phyloP scores from a whole-genome alignment of 1,284 basidiomycete genomes.

The Puccinia hordei region DNA sequence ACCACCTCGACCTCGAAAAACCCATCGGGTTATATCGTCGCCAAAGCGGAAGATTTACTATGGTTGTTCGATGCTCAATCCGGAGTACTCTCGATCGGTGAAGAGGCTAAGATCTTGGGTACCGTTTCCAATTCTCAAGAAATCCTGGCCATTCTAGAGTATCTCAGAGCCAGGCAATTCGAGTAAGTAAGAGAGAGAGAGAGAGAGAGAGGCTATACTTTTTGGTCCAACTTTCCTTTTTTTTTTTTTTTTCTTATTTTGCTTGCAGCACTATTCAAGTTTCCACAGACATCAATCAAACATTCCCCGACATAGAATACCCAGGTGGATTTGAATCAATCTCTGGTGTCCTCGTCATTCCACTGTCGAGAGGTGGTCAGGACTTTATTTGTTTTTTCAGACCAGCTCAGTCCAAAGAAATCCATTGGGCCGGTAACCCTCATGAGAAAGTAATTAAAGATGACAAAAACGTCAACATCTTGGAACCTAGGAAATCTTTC shows the following conservation, averaged over 20 bases:
- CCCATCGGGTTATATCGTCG: constrained; percentile 80
- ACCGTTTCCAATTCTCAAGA: constrained; percentile 80
- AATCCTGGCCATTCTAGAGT: constrained; percentile 79
- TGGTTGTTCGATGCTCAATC: constrained; percentile 81
- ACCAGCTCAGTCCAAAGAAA: constrained; percentile 72
- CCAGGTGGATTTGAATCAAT: constrained; percentile 72
- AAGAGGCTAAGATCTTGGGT: constrained; percentile 81
- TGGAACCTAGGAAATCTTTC: constrained; percentile 79
- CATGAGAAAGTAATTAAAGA: constrained; percentile 62
- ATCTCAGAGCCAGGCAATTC: constrained; percentile 76
- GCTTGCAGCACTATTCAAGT: constrained; percentile 65
- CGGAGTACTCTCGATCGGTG: constrained; percentile 80
- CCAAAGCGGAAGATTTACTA: constrained; percentile 80
- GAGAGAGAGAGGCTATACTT: no score
- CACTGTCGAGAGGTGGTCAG: constrained; percentile 64
- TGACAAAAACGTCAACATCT: constrained; percentile 47
- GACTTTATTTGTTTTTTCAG: constrained; percentile 78
- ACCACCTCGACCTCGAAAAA: constrained; percentile 73
- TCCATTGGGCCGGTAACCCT: constrained; percentile 79
- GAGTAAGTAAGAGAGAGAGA: constrained; percentile 64
- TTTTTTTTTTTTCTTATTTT: no score
- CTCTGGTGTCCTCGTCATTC: constrained; percentile 77
- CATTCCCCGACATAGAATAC: constrained; percentile 75
- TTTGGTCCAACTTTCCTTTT: no score
- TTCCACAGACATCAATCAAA: constrained; percentile 70